Conservation (phyloP, 345 rosid species). For the Aegle marmelos region DNA sequence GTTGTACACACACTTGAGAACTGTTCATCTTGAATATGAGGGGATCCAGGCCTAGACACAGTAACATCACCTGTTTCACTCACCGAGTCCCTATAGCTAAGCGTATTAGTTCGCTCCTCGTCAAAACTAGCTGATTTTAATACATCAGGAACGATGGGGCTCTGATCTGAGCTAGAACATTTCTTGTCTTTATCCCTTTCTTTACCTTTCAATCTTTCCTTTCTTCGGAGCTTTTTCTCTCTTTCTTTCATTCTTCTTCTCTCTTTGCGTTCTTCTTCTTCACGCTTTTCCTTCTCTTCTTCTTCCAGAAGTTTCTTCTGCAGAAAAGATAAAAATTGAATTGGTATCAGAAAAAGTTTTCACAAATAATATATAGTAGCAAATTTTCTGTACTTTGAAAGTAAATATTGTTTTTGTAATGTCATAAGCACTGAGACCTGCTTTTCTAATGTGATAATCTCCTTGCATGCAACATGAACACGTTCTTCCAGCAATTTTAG, state of each 20-base stretch:
- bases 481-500: conserved; percentile 81
- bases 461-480: conserved; percentile 95
- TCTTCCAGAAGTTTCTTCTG: conserved; percentile 93
- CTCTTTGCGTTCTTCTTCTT: conserved; percentile 92
- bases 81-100: conserved; percentile 39
- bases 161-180: conserved; percentile 30
- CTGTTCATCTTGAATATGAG: conserved; percentile 43
- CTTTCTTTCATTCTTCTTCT: conserved; percentile 83
- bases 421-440: conserved; percentile 52
- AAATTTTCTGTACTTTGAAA: background rate
- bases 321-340: conserved; percentile 18
- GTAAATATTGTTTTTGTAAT: conserved; percentile 12
- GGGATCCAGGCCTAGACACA: conserved; percentile 51
- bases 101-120: conserved; percentile 36
- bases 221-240: conserved; percentile 90
- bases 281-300: conserved; percentile 94
- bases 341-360: conserved; percentile 12
- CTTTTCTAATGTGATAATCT: conserved; percentile 82
- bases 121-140: conserved; percentile 35
- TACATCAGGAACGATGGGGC: conserved; percentile 20
- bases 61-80: conserved; percentile 41
- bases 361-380: background rate
- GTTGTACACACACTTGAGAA: conserved; percentile 31
- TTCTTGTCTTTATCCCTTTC: conserved; percentile 69
- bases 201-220: conserved; percentile 89